Base-by-base conservation (phyloP, 306 rosid genomes). In the Cicer yamashitae region DNA sequence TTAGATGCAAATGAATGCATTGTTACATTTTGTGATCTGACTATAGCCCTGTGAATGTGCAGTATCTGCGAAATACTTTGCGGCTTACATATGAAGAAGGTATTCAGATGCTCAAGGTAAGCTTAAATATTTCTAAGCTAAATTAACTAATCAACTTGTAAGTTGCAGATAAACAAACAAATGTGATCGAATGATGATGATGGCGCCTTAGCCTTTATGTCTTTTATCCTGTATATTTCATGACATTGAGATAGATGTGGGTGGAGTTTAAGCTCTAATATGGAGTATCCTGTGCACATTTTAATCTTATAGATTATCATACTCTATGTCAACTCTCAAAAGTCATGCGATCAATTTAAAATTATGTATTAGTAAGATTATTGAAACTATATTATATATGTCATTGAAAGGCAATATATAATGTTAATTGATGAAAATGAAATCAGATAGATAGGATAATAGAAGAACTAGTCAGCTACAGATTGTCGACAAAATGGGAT, bases 81-180 rank as follows among this genome's bases (percentile, higher is more conserved):
- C 85, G 93, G 22, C 93, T 94, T 67, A 90, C 93, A 11, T 94
- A 89, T 79, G 96, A 90, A 48, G 99, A 94, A 85, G 99, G 99
- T 65, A 34, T 94, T 86, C 89, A 92, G 77, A 92, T 94, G 97
- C 93, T 94, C 64, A 89, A 90, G 96, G 99, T 90, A 82, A 70
- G 77, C 40, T 78, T 74, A 9, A 43, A 56, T 34, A 0, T 48
- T 76, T 60, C 64, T 43, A 30, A 0, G 5, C 37, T 30, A 30
- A 30, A 30, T 30, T 3, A 53, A 50, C 39, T 22, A 63, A 41
- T 38, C 59, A 67, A 10, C 5, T 50, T 54, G 11, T 20, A 10
- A 39, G 48, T 59, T 45, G 60, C 68, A 10, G 51, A 58, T 18
- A 3, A 18, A 52, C 12, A 25, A 53, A 50, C 37, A 43, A 64